These are phyloP conservation scores for Leucosporidium scottii DNA, from an alignment of 768 basidiomycete species.

Conservation along the genomic window DNA sequence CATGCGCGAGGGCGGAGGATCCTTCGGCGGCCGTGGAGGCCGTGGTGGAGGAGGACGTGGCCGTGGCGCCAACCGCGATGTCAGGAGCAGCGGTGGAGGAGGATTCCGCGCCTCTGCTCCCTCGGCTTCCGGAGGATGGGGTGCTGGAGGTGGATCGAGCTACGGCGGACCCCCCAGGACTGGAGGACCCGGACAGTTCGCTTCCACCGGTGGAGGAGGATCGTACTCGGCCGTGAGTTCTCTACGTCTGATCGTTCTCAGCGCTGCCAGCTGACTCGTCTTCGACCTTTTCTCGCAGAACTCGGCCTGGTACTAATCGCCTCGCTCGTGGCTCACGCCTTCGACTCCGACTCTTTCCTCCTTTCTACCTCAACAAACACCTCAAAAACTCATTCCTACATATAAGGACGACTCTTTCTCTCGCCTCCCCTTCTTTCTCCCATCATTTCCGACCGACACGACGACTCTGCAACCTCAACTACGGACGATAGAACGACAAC, in stretches of 20 bases:
- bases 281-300: neutral
- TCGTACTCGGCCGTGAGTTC: neutral
- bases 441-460: neutral
- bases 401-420: neutral
- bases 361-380: neutral
- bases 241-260: neutral
- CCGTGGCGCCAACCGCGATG: neutral
- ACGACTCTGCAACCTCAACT: neutral
- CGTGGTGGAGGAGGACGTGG: constrained; percentile 51
- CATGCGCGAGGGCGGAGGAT: constrained; percentile 58
- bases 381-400: neutral
- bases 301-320: constrained; percentile 1
- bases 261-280: neutral
- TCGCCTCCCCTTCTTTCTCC: neutral
- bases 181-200: constrained; percentile 1
- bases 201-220: neutral
- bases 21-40: constrained; percentile 47
- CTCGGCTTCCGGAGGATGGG: neutral
- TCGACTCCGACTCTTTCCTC: neutral
- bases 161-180: constrained; percentile 1
- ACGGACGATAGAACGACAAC: neutral
- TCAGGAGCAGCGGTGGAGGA: neutral
- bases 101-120: neutral
- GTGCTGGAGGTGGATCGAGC: neutral
- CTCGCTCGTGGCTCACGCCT: neutral